These are phyloP conservation scores for Gynochthodes officinalis DNA, from an alignment of 257 asterid genomes.

Conservation along the genomic window DNA sequence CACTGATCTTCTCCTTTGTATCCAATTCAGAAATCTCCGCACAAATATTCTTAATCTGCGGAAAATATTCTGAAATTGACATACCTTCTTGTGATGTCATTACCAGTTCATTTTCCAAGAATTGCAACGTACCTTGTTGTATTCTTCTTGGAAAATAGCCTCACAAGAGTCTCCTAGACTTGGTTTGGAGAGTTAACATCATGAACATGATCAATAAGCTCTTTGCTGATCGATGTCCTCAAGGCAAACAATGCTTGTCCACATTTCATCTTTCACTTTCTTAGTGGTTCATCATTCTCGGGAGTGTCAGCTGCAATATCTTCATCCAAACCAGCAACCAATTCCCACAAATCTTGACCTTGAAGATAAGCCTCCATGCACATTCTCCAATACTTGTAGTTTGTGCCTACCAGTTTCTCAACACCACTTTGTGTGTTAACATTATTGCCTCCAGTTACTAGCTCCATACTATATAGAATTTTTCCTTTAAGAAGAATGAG, in stretches of 20 bases:
- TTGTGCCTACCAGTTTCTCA: slow-evolving; percentile 21
- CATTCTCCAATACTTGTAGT: slow-evolving; percentile 17
- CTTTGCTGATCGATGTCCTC: slow-evolving; percentile 10
- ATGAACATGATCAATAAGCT: slow-evolving; percentile 11
- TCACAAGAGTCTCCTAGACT: slow-evolving; percentile 8
- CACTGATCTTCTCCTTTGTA: not conserved
- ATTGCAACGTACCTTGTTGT: slow-evolving; percentile 4
- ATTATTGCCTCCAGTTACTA: too few species aligned
- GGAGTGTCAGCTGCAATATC: slow-evolving; percentile 14
- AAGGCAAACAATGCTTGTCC: slow-evolving; percentile 18
- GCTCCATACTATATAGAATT: not conserved
- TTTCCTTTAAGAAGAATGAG: slow-evolving; percentile 8
- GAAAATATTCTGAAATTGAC: slow-evolving; percentile 4
- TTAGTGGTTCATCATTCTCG: slow-evolving; percentile 2
- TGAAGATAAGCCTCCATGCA: too few species aligned
- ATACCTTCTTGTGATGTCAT: not conserved
- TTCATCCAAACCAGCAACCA: not conserved
- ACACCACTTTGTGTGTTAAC: too few species aligned
- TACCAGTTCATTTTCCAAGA: slow-evolving; percentile 13
- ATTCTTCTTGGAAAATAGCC: slow-evolving; percentile 10
- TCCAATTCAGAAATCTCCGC: slow-evolving; percentile 9
- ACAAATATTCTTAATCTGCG: not conserved
- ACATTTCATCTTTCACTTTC: slow-evolving; percentile 22
- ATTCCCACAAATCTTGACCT: slow-evolving; percentile 11
- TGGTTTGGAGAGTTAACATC: not conserved